phyloP scores from a whole-genome alignment of 2,329 filamentous ascomycete genomes.

The Neofusicoccum ribis region DNA sequence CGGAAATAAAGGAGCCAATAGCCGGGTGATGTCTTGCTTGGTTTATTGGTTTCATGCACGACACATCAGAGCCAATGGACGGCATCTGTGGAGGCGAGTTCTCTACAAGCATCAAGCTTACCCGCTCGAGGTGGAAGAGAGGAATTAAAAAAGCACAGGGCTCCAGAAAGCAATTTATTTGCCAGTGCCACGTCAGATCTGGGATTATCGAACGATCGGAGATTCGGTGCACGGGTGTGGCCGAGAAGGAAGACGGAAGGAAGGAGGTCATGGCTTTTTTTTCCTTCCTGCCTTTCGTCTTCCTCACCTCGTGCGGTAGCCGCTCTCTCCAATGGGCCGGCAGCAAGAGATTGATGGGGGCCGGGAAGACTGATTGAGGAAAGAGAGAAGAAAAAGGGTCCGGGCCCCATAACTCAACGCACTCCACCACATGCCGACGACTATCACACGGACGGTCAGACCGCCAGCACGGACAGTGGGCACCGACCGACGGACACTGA shows the following conservation, averaged over 20 bases:
- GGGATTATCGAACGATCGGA: conserved; percentile 12
- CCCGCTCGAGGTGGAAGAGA: neutral
- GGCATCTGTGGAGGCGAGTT: neutral
- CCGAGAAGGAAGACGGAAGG: neutral
- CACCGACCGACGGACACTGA: neutral
- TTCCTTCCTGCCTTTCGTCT: too few species aligned
- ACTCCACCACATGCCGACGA: neutral
- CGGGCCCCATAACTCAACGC: neutral
- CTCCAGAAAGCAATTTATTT: neutral
- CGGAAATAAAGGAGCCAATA: neutral
- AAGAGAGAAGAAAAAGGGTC: neutral
- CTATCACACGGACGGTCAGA: neutral
- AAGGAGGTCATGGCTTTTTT: neutral
- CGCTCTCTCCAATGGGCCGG: neutral
- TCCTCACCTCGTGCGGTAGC: too few species aligned
- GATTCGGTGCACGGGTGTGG: conserved; percentile 12
- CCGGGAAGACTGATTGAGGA: too few species aligned
- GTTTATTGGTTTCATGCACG: neutral
- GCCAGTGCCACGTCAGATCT: conserved; percentile 16
- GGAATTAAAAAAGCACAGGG: neutral
- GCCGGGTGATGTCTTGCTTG: too few species aligned
- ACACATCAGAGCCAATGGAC: conserved; percentile 2
- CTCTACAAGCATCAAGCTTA: neutral
- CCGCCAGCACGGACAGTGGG: neutral
- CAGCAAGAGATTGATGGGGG: neutral